Conservation (phyloP, 192 early-diverging fungal genomes). For the Coemansia sp. region DNA sequence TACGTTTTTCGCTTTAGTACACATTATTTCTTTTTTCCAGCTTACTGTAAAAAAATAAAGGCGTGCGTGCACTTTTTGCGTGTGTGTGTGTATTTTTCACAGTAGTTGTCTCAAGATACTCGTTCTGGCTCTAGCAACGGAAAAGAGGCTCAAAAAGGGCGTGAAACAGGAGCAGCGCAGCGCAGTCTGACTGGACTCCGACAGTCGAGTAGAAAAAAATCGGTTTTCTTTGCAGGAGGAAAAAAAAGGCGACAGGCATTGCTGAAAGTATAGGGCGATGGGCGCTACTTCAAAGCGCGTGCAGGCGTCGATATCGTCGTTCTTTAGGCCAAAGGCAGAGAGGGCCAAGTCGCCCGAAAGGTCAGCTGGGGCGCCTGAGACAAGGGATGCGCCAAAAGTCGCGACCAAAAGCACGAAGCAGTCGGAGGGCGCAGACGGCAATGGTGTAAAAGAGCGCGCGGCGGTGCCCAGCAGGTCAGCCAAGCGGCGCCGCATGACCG, state of each 20-base stretch:
- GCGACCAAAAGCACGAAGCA: background rate
- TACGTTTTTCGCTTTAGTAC: no score
- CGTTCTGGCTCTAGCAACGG: no score
- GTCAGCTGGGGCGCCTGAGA: background rate
- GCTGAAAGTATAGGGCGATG: slow-evolving; percentile 21
- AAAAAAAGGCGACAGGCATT: background rate
- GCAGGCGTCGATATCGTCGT: slow-evolving; percentile 47
- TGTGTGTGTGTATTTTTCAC: no score
- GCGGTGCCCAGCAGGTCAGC: background rate
- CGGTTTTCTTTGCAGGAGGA: background rate
- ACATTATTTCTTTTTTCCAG: no score
- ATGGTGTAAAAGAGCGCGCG: background rate
- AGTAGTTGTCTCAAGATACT: no score
- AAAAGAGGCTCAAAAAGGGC: slow-evolving; percentile 1
- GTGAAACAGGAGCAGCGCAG: no score
- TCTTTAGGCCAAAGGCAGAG: slow-evolving; percentile 33
- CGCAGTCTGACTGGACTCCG: slow-evolving; percentile 2
- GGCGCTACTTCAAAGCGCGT: slow-evolving; percentile 20
- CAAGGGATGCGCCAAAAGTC: background rate
- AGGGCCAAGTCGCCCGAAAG: background rate
- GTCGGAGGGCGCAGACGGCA: background rate
- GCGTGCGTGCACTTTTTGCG: no score
- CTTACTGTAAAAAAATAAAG: no score
- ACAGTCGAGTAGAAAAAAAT: background rate
- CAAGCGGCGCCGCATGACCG: slow-evolving; percentile 9